Conservation (phyloP, 202 grass and related monocot genomes). For the Hordeum pubiflorum region DNA sequence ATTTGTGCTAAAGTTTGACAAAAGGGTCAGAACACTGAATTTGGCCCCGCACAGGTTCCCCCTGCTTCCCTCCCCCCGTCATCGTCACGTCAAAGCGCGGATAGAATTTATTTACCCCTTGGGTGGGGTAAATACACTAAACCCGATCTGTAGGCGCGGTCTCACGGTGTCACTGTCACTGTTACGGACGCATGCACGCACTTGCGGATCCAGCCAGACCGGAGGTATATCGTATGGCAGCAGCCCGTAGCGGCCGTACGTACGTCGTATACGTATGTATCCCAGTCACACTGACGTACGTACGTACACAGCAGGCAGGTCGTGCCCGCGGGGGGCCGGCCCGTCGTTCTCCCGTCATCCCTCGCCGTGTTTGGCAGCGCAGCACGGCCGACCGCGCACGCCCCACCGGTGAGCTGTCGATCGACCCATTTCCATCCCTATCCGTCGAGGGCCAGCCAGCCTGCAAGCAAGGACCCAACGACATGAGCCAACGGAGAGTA, state of each 20-base stretch:
- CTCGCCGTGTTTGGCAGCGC: neutral
- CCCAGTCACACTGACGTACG: neutral
- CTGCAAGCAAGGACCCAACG: neutral
- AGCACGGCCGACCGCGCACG: neutral
- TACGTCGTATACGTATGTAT: neutral
- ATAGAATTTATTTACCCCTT: neutral
- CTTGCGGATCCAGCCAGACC: neutral
- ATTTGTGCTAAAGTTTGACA: too few relatives aligned
- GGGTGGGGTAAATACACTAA: neutral
- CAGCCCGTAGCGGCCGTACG: neutral
- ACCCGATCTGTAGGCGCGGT: too few relatives aligned
- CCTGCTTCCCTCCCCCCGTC: neutral
- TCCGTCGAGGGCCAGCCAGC: neutral
- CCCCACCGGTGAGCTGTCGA: conserved; percentile 5
- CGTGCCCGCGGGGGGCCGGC: neutral
- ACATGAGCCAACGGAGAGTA: neutral
- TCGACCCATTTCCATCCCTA: neutral
- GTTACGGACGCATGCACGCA: neutral
- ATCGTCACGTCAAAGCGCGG: neutral
- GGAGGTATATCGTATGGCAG: neutral
- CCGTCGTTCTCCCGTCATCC: neutral
- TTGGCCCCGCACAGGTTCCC: neutral
- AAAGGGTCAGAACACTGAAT: too few relatives aligned
- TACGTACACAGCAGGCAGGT: neutral
- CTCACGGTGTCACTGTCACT: neutral